Evolutionary conservation across 768 basidiomycete species (phyloP).

Genomic region (Ramaria rubella): DNA sequence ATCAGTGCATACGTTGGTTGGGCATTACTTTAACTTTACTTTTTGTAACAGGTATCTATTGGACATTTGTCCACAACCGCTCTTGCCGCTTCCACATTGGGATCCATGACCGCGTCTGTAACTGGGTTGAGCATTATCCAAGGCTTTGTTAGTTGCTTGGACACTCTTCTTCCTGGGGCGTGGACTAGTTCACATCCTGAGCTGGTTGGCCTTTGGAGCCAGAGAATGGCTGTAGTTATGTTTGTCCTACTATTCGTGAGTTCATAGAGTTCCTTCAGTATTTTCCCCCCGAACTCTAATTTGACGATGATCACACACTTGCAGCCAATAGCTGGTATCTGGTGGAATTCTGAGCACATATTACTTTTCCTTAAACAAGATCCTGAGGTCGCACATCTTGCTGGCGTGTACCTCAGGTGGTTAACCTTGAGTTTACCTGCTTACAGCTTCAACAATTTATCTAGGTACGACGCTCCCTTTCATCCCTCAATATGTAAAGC

Average conservation of each 20-base stretch:
- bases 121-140: conserved; percentile 40
- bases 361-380: conserved; percentile 74
- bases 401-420: conserved; percentile 70
- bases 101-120: conserved; percentile 34
- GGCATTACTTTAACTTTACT: neutral
- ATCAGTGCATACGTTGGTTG: neutral
- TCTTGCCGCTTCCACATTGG: conserved; percentile 44
- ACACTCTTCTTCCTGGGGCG: conserved; percentile 89
- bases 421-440: conserved; percentile 76
- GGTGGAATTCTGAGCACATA: conserved; percentile 79
- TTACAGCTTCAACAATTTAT: conserved; percentile 51
- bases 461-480: conserved; percentile 30
- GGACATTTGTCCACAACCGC: conserved; percentile 50
- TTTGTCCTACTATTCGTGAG: conserved; percentile 52
- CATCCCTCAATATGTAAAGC: neutral
- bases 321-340: conserved; percentile 56
- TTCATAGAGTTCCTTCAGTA: conserved; percentile 8
- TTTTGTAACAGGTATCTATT: conserved; percentile 28
- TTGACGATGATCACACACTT: conserved; percentile 15
- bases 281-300: conserved; percentile 6
- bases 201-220: conserved; percentile 85
- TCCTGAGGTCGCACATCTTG: conserved; percentile 73
- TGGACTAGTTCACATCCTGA: conserved; percentile 87
- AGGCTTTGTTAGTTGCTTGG: conserved; percentile 69
- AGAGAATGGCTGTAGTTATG: conserved; percentile 74